Percentiles rank a stretch among this genome's conserved stretches.
Conservation (phyloP, 2,329 filamentous ascomycete genomes). For the Diplocarpon rosae region DNA sequence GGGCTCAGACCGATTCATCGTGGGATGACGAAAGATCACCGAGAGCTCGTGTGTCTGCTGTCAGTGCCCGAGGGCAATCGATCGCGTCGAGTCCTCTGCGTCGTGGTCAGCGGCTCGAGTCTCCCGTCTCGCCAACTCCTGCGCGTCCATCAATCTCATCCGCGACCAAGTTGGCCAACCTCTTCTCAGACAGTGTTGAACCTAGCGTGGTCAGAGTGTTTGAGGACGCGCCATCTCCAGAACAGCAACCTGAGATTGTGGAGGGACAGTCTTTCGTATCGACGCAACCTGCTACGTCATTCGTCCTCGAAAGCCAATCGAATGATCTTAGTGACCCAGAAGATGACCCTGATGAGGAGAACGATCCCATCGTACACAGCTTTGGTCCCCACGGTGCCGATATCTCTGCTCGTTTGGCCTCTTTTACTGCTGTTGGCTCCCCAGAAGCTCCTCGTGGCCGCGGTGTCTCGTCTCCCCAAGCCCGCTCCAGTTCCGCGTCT, state of each 20-base stretch:
- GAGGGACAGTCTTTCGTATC: constrained; percentile 18
- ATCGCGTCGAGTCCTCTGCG: constrained; percentile 52
- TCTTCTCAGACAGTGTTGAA: constrained; percentile 35
- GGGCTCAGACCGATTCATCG: constrained; percentile 41
- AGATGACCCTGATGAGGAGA: constrained; percentile 80
- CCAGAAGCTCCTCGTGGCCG: constrained; percentile 37
- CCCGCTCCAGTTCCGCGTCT: constrained; percentile 19
- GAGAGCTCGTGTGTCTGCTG: constrained; percentile 39
- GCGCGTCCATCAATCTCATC: constrained; percentile 16
- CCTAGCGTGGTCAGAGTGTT: constrained; percentile 53
- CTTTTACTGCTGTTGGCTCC: constrained; percentile 55
- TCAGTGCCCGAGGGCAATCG: constrained; percentile 27
- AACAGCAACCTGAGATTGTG: constrained; percentile 32
- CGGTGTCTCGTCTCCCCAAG: constrained; percentile 20
- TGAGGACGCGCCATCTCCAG: constrained; percentile 53
- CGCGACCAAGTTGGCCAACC: constrained; percentile 15
- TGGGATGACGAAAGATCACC: constrained; percentile 48
- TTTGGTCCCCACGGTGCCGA: constrained; percentile 87
- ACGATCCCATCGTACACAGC: constrained; percentile 84
- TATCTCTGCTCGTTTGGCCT: constrained; percentile 69
- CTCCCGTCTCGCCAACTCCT: constrained; percentile 66
- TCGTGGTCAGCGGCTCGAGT: constrained; percentile 47
- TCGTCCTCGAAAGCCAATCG: constrained; percentile 26
- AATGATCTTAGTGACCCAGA: constrained; percentile 45
- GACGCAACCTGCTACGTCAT: constrained; percentile 21